Evolutionary conservation across 75 land plant genomes (phyloP).

Genomic region (Azolla pinnata): DNA sequence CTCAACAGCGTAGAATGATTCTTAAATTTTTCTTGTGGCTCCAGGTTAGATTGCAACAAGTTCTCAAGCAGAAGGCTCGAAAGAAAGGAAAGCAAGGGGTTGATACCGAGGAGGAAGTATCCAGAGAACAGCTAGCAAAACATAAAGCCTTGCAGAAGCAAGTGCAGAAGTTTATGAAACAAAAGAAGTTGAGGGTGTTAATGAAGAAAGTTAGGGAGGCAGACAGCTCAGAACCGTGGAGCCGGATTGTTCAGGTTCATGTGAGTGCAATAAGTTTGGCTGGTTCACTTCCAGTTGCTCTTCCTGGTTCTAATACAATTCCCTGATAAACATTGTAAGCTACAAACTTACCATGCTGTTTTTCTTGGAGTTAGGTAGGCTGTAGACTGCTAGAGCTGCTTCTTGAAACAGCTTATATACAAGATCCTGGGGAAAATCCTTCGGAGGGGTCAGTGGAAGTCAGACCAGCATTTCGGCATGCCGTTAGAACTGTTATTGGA

Average conservation of each 20-base stretch:
- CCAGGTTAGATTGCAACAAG: constrained; percentile 44
- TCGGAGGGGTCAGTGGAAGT: constrained; percentile 63
- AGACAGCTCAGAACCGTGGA: constrained; percentile 62
- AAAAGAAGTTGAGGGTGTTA: constrained; percentile 33
- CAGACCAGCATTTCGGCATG: constrained; percentile 79
- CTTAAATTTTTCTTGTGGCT: too few species aligned
- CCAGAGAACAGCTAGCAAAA: constrained; percentile 10
- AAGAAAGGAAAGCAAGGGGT: constrained; percentile 10
- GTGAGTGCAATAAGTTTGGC: constrained; percentile 17
- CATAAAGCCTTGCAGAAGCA: constrained; percentile 39
- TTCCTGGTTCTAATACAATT: neutral
- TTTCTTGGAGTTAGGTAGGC: constrained; percentile 58
- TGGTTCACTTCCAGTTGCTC: neutral
- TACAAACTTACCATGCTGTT: neutral
- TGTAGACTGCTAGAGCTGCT: constrained; percentile 64
- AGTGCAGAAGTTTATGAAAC: constrained; percentile 54
- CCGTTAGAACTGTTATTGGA: constrained; percentile 20
- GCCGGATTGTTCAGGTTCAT: constrained; percentile 46
- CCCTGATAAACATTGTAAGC: neutral
- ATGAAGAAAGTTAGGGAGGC: constrained; percentile 40
- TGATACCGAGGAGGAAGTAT: constrained; percentile 15
- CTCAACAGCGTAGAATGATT: too few species aligned
- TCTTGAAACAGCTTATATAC: constrained; percentile 63
- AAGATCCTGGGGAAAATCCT: constrained; percentile 60
- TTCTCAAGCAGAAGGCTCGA: constrained; percentile 38